Evolutionary conservation across 352 stramenopile genomes (phyloP).

Genomic region (Thalassiosira ordinaria): DNA sequence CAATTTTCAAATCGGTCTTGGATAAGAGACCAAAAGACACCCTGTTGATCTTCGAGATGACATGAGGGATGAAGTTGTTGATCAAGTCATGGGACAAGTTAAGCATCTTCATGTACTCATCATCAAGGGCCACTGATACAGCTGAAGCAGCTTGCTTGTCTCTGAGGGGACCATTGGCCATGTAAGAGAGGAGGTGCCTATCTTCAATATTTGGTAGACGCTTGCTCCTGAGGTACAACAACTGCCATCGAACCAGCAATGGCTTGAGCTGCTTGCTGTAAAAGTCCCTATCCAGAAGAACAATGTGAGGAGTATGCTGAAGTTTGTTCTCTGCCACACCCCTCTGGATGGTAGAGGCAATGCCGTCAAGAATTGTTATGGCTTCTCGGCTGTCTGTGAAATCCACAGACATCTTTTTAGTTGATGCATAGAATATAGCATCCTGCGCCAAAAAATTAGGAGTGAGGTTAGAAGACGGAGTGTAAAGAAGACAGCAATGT

Average conservation of each 20-base stretch:
- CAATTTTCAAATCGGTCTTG: slow-evolving; percentile 86
- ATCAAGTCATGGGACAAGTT: slow-evolving; percentile 98
- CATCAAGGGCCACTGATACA: slow-evolving; percentile 84
- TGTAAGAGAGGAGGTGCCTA: slow-evolving; percentile 87
- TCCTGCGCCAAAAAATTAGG: slow-evolving; percentile 88
- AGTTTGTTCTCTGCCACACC: slow-evolving; percentile 93
- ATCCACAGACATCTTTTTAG: slow-evolving; percentile 88
- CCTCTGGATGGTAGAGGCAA: slow-evolving; percentile 87
- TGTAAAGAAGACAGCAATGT: neutral
- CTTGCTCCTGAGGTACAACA: slow-evolving; percentile 93
- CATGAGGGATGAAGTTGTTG: slow-evolving; percentile 96
- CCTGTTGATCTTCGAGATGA: slow-evolving; percentile 99
- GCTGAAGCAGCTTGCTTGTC: slow-evolving; percentile 86
- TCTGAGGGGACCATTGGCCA: slow-evolving; percentile 87
- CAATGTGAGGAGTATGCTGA: slow-evolving; percentile 96
- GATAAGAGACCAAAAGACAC: slow-evolving; percentile 97
- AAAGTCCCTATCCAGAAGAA: slow-evolving; percentile 95
- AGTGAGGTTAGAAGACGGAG: neutral
- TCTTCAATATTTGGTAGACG: slow-evolving; percentile 90
- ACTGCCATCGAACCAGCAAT: slow-evolving; percentile 91
- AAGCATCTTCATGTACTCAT: slow-evolving; percentile 96
- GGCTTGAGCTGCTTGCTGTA: slow-evolving; percentile 94
- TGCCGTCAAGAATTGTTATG: slow-evolving; percentile 88
- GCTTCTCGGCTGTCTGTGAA: slow-evolving; percentile 89
- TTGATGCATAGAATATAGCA: slow-evolving; percentile 90